phyloP scores from a whole-genome alignment of 805 yeast species.

The Lipomyces spencermartinsiae region DNA sequence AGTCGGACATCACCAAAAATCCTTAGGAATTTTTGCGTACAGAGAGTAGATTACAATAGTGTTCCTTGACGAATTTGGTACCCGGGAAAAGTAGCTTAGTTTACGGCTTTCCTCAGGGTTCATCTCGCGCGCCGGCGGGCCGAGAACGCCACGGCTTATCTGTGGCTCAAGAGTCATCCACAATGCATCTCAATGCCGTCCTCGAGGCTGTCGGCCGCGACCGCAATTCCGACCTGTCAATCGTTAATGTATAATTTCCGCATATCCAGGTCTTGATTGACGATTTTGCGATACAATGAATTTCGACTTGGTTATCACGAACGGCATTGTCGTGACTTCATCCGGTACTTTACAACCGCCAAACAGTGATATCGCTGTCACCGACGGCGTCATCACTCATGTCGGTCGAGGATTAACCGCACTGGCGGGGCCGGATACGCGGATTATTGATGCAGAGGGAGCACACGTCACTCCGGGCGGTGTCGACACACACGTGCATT shows the following conservation, averaged over 20 bases:
- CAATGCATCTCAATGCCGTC: background rate
- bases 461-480: constrained; percentile 60
- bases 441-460: constrained; percentile 55
- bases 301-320: constrained; percentile 40
- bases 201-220: no score
- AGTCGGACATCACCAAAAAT: no score
- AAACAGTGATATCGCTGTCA: constrained; percentile 50
- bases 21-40: no score
- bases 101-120: no score
- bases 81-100: no score
- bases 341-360: constrained; percentile 39
- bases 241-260: background rate
- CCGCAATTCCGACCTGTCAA: background rate
- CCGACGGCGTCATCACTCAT: constrained; percentile 49
- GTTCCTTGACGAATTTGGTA: no score
- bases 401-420: constrained; percentile 47
- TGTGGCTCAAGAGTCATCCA: background rate
- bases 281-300: constrained; percentile 18
- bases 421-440: constrained; percentile 30
- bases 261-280: background rate
- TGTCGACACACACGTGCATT: constrained; percentile 58
- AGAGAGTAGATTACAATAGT: no score
- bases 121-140: background rate
- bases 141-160: background rate
- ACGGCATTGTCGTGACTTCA: constrained; percentile 39